A percentile compares a stretch with the other conserved stretches of the same genome.
Evolutionary conservation across 805 yeast genomes (phyloP).

Genomic region (Yamadazyma phyllophila): DNA sequence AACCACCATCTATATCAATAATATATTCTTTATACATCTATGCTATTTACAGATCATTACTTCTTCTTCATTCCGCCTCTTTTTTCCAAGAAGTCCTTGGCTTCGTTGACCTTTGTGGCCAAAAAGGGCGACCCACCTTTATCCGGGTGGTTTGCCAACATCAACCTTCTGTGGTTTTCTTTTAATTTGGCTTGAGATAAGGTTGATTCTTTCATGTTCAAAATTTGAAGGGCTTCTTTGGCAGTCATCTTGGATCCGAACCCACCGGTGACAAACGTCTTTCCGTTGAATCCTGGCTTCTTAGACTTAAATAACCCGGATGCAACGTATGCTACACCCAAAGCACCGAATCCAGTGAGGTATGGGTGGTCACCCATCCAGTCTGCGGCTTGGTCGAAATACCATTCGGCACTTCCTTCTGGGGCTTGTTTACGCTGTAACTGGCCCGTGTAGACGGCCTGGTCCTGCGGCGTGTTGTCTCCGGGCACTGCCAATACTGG

Average conservation of each 20-base stretch:
- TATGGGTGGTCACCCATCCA: slow-evolving; percentile 77
- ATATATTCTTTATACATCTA: background rate
- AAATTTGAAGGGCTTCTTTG: slow-evolving; percentile 82
- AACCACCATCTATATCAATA: background rate
- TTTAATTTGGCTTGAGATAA: slow-evolving; percentile 63
- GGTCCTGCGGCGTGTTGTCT: slow-evolving; percentile 21
- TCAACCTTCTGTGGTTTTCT: slow-evolving; percentile 77
- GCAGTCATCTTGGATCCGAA: slow-evolving; percentile 90
- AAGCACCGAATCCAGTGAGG: slow-evolving; percentile 66
- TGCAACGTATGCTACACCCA: slow-evolving; percentile 58
- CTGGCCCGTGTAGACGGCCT: slow-evolving; percentile 34
- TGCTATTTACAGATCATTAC: slow-evolving; percentile 16
- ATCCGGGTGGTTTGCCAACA: slow-evolving; percentile 92
- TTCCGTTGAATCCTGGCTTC: slow-evolving; percentile 66
- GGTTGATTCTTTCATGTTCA: slow-evolving; percentile 68
- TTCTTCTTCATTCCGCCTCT: slow-evolving; percentile 52
- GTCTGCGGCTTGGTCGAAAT: slow-evolving; percentile 57
- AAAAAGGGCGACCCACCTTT: slow-evolving; percentile 88
- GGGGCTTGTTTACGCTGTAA: slow-evolving; percentile 40
- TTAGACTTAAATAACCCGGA: slow-evolving; percentile 67
- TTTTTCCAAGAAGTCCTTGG: slow-evolving; percentile 77
- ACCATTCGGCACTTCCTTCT: slow-evolving; percentile 54
- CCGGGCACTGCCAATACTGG: slow-evolving; percentile 61
- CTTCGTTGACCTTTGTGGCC: slow-evolving; percentile 91
- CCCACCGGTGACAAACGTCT: slow-evolving; percentile 79